Conservation (phyloP, 1,139 yeast genomes). For the Candida frijolesensis region DNA sequence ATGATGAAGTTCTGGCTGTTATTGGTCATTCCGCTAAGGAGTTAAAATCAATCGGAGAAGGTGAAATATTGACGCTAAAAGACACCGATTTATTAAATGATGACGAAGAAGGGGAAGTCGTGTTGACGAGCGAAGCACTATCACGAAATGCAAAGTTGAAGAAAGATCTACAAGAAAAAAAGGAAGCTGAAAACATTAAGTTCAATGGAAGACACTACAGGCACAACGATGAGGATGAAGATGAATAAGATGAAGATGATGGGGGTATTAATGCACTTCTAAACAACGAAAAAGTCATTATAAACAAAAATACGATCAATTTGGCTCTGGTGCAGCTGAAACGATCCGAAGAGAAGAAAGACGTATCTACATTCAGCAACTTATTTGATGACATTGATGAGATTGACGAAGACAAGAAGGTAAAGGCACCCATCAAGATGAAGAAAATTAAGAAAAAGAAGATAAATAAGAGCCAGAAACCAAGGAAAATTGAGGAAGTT, state of each 20-base stretch:
- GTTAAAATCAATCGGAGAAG: conserved; percentile 39
- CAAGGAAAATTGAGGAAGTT: conserved; percentile 23
- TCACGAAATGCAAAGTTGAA: conserved; percentile 31
- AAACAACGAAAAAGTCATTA: conserved; percentile 11
- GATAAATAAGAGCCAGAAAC: conserved; percentile 16
- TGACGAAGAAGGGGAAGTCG: conserved; percentile 50
- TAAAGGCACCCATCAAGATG: conserved; percentile 45
- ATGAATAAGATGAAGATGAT: conserved; percentile 19
- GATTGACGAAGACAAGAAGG: conserved; percentile 36
- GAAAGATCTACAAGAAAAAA: conserved; percentile 24
- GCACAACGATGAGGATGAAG: conserved; percentile 12
- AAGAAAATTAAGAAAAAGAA: conserved; percentile 43
- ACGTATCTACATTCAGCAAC: conserved; percentile 12
- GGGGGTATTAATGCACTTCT: conserved; percentile 17
- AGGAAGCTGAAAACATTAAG: conserved; percentile 27
- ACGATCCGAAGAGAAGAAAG: conserved; percentile 10
- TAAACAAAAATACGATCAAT: conserved; percentile 8
- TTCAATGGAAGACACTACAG: conserved; percentile 27
- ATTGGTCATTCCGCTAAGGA: conserved; percentile 51
- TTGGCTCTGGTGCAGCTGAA: conserved; percentile 11
- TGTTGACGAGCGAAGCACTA: conserved; percentile 47
- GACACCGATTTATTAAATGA: conserved; percentile 57
- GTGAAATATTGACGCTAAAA: conserved; percentile 63
- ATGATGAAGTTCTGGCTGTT: conserved; percentile 21
- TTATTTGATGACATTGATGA: conserved; percentile 30